Percentiles rank a stretch among this genome's conserved stretches.
Conservation (phyloP, 805 yeast genomes). For the Ogataea corticis region DNA sequence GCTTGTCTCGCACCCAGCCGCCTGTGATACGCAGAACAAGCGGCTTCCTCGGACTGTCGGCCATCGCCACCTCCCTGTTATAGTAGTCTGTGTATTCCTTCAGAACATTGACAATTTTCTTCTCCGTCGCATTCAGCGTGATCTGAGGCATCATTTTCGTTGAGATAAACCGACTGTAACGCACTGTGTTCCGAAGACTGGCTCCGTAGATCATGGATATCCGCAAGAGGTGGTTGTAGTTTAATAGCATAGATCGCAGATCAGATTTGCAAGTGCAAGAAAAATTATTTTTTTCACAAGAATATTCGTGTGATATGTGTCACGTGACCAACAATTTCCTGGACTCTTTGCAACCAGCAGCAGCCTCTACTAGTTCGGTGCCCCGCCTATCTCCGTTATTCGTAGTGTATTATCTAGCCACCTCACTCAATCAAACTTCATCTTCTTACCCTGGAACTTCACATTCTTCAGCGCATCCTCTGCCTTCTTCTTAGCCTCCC, state of each 20-base stretch:
- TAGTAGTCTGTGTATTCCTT: conserved; percentile 29
- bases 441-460: conserved; percentile 82
- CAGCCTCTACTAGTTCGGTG: too few relatives aligned
- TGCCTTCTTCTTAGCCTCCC: conserved; percentile 85
- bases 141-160: conserved; percentile 17
- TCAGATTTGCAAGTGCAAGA: too few relatives aligned
- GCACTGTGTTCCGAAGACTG: neutral
- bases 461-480: conserved; percentile 65
- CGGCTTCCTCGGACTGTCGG: conserved; percentile 14
- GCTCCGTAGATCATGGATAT: too few relatives aligned
- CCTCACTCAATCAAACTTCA: conserved; percentile 56
- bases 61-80: conserved; percentile 15
- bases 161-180: neutral
- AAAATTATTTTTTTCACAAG: too few relatives aligned
- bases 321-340: too few relatives aligned
- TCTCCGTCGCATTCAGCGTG: conserved; percentile 24
- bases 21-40: conserved; percentile 79
- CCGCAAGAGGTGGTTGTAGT: too few relatives aligned
- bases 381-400: too few relatives aligned
- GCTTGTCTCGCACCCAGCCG: conserved; percentile 97
- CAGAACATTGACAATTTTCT: conserved; percentile 25
- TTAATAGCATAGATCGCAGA: too few relatives aligned
- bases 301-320: too few relatives aligned
- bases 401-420: too few relatives aligned
- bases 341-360: too few relatives aligned